These are phyloP conservation scores for Aegilops tauschii DNA, from an alignment of 176 grass and related monocot genomes.

Conservation along the genomic window DNA sequence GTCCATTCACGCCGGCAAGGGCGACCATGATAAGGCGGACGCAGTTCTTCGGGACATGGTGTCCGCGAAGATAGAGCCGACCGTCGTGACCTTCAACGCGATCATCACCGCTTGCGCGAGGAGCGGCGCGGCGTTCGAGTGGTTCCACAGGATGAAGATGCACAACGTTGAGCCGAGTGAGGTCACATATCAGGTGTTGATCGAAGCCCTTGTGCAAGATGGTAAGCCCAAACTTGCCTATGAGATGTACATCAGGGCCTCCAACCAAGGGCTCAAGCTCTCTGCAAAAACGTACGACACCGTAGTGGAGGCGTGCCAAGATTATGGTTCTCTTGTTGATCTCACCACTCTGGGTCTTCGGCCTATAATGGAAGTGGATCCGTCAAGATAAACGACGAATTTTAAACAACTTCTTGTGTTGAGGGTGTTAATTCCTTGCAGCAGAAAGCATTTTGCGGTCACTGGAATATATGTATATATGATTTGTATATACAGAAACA, in stretches of 20 bases:
- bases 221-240: slow-evolving; percentile 77
- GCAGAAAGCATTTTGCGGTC: slow-evolving; percentile 21
- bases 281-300: slow-evolving; percentile 64
- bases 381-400: slow-evolving; percentile 22
- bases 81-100: slow-evolving; percentile 85
- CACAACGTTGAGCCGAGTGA: slow-evolving; percentile 59
- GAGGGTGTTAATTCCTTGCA: slow-evolving; percentile 22
- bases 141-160: slow-evolving; percentile 86
- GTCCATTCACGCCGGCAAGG: slow-evolving; percentile 70
- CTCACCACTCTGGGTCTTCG: slow-evolving; percentile 45
- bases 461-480: slow-evolving; percentile 21
- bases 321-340: slow-evolving; percentile 45
- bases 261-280: slow-evolving; percentile 55
- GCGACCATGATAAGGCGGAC: slow-evolving; percentile 56
- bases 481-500: slow-evolving; percentile 9
- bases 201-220: slow-evolving; percentile 66
- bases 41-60: slow-evolving; percentile 62
- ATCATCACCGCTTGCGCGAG: slow-evolving; percentile 72
- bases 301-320: slow-evolving; percentile 49
- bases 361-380: slow-evolving; percentile 30
- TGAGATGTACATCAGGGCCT: slow-evolving; percentile 70
- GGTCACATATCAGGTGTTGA: slow-evolving; percentile 78
- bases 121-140: slow-evolving; percentile 61
- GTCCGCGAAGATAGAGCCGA: slow-evolving; percentile 51
- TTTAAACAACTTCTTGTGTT: slow-evolving; percentile 29